Percentiles rank a stretch among this genome's conserved stretches.
These are phyloP conservation scores for Naganishia albida DNA, from an alignment of 1,284 basidiomycete genomes.

Conservation along the genomic window DNA sequence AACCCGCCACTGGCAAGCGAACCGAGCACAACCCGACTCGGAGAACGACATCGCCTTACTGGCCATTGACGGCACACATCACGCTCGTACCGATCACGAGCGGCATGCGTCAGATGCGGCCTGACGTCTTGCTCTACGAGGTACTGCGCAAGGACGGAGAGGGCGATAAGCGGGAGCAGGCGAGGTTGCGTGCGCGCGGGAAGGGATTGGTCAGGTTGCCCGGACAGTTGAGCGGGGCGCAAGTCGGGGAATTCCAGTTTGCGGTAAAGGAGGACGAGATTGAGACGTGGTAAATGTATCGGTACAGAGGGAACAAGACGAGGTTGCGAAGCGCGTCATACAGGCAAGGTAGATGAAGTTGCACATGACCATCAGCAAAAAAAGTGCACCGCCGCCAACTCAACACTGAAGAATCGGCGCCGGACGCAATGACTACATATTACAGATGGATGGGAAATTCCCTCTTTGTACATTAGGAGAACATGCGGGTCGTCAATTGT, in stretches of 20 bases:
- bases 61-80: constrained; percentile 33
- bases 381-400: constrained; percentile 4
- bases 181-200: constrained; percentile 20
- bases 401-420: constrained; percentile 24
- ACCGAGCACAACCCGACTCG: background rate
- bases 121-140: constrained; percentile 40
- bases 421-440: background rate
- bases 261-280: constrained; percentile 4
- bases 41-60: constrained; percentile 1
- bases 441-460: background rate
- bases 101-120: constrained; percentile 18
- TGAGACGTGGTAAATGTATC: background rate
- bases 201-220: constrained; percentile 37
- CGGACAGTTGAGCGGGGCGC: background rate
- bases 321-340: too few species aligned
- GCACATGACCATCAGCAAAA: constrained; percentile 5
- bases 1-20: constrained; percentile 3
- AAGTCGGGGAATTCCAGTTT: constrained; percentile 7
- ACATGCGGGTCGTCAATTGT: background rate
- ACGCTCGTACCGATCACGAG: constrained; percentile 23
- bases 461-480: too few species aligned
- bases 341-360: background rate
- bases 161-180: constrained; percentile 28
- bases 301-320: too few species aligned
- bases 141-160: constrained; percentile 36